Evolutionary conservation across 2,329 filamentous ascomycete genomes (phyloP), one percentile per base, ranked within the genome.

Genomic region (Aspergillus felis): DNA sequence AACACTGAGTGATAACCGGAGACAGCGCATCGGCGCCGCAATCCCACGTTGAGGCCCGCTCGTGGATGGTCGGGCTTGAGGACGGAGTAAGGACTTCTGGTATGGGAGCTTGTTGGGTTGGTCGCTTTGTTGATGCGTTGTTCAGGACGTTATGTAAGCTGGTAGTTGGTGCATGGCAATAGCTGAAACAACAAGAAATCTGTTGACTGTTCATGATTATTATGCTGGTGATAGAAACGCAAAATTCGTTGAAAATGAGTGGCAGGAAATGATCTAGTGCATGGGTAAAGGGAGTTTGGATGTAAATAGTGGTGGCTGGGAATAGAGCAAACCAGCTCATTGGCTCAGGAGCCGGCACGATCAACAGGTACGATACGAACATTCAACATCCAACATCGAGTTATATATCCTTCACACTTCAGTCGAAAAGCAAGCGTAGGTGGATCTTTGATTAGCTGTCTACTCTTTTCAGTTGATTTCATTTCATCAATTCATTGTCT

Each of bases 301-400:
- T 38, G 51, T 58, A 68, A 68, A 69, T 63, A 61, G 52, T 41
- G 58, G 59, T 59, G 59, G 58, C 55, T 25, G 67, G 67, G 66
- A 28, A 47, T 44, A 20, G 12, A 27, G 29, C 20, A 42, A 47
- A 6, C 8, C 44, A 24, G 44, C 5, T n/a, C 24, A 47, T 47
- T 47, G 44, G 44, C 12, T 44, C 41, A 20, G 41, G 20, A 44
- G n/a, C 41, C 7, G 22, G n/a, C 41, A 44, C 10, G 42, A 44
- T 44, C 42, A 44, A 20, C 42, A 20, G 42, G 8, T 24, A 44
- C 42, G 17, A 22, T 10, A 12, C 41, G 9, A 2, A 29, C 28
- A 12, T 29, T 2, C 22, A 4, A 25, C 24, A 25, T 25, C 9
- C 4, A 25, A 25, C 25, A 25, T 42, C 14, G n/a, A 42, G 17